A percentile compares a stretch with the other conserved stretches of the same genome.
These are phyloP conservation scores for Phytophthora lateralis DNA, from an alignment of 352 stramenopile genomes.

Conservation along the genomic window DNA sequence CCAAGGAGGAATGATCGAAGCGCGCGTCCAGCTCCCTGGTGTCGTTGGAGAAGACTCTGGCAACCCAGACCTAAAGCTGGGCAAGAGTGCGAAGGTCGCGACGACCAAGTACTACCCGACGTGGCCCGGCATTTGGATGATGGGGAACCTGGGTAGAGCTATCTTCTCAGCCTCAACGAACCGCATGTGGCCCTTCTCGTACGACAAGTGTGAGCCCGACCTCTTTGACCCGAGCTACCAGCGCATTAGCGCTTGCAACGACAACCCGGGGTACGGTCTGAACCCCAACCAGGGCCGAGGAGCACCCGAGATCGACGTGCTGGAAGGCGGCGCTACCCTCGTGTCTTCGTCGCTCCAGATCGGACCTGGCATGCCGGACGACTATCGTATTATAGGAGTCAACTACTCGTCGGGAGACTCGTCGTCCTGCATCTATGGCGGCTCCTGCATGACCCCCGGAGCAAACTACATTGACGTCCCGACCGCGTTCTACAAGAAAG, in stretches of 20 bases:
- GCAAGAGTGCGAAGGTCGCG: conserved; percentile 39
- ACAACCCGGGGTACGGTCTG: conserved; percentile 89
- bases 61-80: conserved; percentile 47
- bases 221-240: conserved; percentile 48
- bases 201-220: conserved; percentile 82
- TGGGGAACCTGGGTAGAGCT: conserved; percentile 92
- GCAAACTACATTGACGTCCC: conserved; percentile 45
- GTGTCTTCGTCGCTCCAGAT: conserved; percentile 93
- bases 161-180: conserved; percentile 92
- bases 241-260: conserved; percentile 82
- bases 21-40: conserved; percentile 88
- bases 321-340: conserved; percentile 83
- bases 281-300: conserved; percentile 83
- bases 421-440: conserved; percentile 46
- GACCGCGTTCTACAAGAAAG: conserved; percentile 37
- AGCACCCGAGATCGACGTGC: conserved; percentile 94
- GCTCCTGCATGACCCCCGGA: conserved; percentile 47
- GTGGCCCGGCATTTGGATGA: conserved; percentile 94
- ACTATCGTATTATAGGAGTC: conserved; percentile 56
- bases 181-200: conserved; percentile 95
- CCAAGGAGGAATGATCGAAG: conserved; percentile 92
- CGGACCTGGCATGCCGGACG: conserved; percentile 59
- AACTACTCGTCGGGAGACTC: conserved; percentile 29
- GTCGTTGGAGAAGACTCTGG: conserved; percentile 50
- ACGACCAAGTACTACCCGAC: conserved; percentile 66